A percentile compares a stretch with the other conserved stretches of the same genome.
These are phyloP conservation scores for Mucor racemosus DNA, from an alignment of 371 early-diverging fungal species.

Conservation along the genomic window DNA sequence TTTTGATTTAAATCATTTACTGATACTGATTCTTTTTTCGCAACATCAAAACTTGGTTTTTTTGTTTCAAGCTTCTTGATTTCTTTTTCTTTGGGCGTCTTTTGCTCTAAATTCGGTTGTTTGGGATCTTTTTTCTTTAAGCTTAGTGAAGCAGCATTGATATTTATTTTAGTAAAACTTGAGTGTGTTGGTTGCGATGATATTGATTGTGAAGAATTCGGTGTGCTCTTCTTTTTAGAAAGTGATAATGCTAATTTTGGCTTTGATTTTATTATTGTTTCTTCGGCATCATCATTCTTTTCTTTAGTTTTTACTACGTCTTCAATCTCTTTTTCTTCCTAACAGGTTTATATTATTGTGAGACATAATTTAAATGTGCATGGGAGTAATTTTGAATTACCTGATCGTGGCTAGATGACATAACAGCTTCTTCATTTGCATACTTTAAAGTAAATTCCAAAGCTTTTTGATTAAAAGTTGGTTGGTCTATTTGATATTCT, in stretches of 20 bases:
- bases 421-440: conserved; percentile 21
- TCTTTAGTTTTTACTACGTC: neutral
- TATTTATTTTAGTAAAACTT: no score
- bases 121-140: neutral
- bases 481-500: conserved; percentile 46
- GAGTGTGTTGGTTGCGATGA: neutral
- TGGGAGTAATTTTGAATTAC: neutral
- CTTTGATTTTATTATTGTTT: neutral
- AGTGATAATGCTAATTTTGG: conserved; percentile 12
- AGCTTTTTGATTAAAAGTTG: conserved; percentile 45
- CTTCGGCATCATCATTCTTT: neutral
- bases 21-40: neutral
- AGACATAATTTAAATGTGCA: neutral
- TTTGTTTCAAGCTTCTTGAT: neutral
- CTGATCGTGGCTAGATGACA: neutral
- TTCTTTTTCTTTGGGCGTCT: neutral
- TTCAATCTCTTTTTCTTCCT: neutral
- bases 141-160: neutral
- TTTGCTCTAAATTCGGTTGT: no score
- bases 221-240: conserved; percentile 16
- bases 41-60: neutral
- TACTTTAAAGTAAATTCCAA: conserved; percentile 40
- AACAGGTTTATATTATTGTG: no score
- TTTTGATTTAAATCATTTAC: neutral
- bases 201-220: neutral